Percentiles rank a stretch among this genome's conserved stretches.
These are phyloP conservation scores for Gymnopilus junonius DNA, from an alignment of 768 basidiomycete genomes.

Conservation along the genomic window DNA sequence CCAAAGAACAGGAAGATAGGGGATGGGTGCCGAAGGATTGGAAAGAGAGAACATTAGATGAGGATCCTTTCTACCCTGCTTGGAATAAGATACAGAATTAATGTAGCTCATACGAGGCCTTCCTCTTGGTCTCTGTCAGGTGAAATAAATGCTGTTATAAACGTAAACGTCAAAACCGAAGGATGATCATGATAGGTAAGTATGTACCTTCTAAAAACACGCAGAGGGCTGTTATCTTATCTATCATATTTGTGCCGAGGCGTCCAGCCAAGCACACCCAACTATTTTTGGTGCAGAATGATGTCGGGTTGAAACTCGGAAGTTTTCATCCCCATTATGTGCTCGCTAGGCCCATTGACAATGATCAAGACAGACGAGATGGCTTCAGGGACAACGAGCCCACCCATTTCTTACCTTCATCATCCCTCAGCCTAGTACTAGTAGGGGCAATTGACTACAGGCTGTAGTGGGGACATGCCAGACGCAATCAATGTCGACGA, in stretches of 20 bases:
- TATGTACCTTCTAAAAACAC: too few species aligned
- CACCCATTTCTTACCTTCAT: neutral
- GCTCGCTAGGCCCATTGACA: too few species aligned
- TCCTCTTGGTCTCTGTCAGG: too few species aligned
- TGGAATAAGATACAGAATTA: conserved; percentile 34
- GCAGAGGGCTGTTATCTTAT: neutral
- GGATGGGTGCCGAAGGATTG: conserved; percentile 51
- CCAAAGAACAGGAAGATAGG: conserved; percentile 50
- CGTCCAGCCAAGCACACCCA: neutral
- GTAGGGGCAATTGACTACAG: too few species aligned
- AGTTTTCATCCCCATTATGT: neutral
- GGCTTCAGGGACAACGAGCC: neutral
- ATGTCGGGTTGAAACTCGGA: neutral
- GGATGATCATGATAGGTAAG: too few species aligned
- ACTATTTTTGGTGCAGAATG: neutral
- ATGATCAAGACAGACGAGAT: neutral
- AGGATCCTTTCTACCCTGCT: conserved; percentile 56
- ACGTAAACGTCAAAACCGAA: too few species aligned
- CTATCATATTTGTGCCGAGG: neutral
- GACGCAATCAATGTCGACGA: conserved; percentile 8
- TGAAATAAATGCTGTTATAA: too few species aligned
- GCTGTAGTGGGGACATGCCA: too few species aligned
- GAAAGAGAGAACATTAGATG: conserved; percentile 52
- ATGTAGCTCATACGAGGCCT: too few species aligned
- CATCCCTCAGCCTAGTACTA: neutral